Percentiles rank a stretch among this genome's conserved stretches.
These are phyloP conservation scores for Fusarium palustre DNA, from an alignment of 2,329 filamentous ascomycete genomes.

Conservation along the genomic window DNA sequence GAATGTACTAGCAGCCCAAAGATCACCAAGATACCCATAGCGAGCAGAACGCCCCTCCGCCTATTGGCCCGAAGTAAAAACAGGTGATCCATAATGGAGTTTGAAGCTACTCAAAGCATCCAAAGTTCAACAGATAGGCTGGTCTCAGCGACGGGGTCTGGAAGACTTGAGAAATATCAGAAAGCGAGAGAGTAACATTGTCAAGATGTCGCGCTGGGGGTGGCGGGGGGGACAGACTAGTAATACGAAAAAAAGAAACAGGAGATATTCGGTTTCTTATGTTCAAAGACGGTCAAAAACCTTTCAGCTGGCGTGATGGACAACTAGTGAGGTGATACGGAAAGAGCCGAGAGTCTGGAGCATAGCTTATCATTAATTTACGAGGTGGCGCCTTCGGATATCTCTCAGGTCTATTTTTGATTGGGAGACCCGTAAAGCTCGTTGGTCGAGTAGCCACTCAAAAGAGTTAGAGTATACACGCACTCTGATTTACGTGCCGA, in stretches of 20 bases:
- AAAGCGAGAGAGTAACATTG: neutral
- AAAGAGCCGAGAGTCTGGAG: neutral
- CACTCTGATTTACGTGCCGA: neutral
- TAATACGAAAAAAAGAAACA: slow-evolving; percentile 1
- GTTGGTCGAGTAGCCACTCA: neutral
- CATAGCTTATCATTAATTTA: neutral
- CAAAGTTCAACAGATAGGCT: too few species aligned
- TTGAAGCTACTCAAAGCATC: neutral
- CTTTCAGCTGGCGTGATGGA: neutral
- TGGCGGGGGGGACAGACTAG: neutral
- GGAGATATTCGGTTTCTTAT: neutral
- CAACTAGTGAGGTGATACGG: neutral
- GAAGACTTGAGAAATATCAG: neutral
- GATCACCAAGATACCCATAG: slow-evolving; percentile 10
- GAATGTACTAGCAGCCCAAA: slow-evolving; percentile 14
- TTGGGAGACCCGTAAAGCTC: slow-evolving; percentile 3
- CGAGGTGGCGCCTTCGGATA: neutral
- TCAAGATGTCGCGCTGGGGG: neutral
- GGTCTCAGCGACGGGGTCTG: neutral
- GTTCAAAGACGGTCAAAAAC: neutral
- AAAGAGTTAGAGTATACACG: neutral
- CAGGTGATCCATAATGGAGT: neutral
- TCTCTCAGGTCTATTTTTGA: neutral
- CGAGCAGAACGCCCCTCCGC: slow-evolving; percentile 10
- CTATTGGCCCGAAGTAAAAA: slow-evolving; percentile 12